phyloP scores from a whole-genome alignment of 1,139 yeast species.

The Zygoascus meyerae region DNA sequence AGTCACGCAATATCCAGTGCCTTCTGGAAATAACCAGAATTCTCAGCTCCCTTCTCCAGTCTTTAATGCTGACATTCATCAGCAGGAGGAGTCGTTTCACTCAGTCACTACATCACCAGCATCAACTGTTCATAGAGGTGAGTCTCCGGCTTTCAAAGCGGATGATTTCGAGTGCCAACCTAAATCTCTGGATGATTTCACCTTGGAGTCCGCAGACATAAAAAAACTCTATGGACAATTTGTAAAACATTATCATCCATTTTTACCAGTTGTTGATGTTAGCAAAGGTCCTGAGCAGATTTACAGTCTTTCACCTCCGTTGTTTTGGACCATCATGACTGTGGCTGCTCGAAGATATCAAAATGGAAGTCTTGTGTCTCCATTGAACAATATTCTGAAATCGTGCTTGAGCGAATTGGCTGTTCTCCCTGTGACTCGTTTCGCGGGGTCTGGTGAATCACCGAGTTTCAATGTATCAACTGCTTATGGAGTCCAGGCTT shows the following conservation, averaged over 20 bases:
- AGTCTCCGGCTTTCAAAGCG: background rate
- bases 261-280: slow-evolving; percentile 82
- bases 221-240: slow-evolving; percentile 63
- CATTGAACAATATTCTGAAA: slow-evolving; percentile 64
- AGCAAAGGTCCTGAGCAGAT: slow-evolving; percentile 74
- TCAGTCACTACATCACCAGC: slow-evolving; percentile 9
- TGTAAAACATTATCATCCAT: slow-evolving; percentile 69
- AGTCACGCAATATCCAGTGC: slow-evolving; percentile 11
- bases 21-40: slow-evolving; percentile 7
- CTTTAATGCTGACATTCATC: slow-evolving; percentile 8
- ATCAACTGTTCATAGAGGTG: background rate
- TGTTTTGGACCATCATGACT: slow-evolving; percentile 91
- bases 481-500: slow-evolving; percentile 93
- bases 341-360: slow-evolving; percentile 64
- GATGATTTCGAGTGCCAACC: slow-evolving; percentile 43
- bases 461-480: slow-evolving; percentile 80
- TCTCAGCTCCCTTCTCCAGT: slow-evolving; percentile 20
- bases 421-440: slow-evolving; percentile 82
- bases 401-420: slow-evolving; percentile 79
- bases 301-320: slow-evolving; percentile 72
- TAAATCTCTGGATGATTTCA: slow-evolving; percentile 62
- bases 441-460: slow-evolving; percentile 54
- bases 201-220: slow-evolving; percentile 56
- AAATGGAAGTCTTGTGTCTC: slow-evolving; percentile 41
- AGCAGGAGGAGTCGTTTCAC: background rate